phyloP scores from a whole-genome alignment of 75 land plant species.

The Ceratopteris richardii region DNA sequence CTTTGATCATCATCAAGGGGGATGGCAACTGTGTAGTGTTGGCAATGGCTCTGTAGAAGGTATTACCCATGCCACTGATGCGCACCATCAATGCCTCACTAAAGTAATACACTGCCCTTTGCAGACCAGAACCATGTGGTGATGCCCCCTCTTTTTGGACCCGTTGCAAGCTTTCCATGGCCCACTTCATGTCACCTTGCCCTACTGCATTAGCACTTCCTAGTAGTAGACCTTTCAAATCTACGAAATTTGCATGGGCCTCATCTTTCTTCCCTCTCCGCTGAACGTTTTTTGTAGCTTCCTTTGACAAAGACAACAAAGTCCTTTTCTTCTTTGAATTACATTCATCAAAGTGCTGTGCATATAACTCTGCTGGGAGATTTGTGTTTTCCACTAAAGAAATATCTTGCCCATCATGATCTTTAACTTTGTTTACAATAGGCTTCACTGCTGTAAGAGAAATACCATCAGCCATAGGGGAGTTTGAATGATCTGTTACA shows the following conservation, averaged over 20 bases:
- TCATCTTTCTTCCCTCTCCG: no score
- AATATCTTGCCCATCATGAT: no score
- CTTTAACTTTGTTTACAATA: no score
- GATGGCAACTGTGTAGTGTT: slow-evolving; percentile 21
- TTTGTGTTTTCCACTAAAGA: no score
- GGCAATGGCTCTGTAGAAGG: slow-evolving; percentile 30
- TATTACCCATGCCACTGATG: slow-evolving; percentile 58
- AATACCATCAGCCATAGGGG: no score
- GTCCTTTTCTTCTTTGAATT: no score
- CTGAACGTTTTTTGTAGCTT: no score
- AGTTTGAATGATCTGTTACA: no score
- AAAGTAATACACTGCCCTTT: slow-evolving; percentile 57
- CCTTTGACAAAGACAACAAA: no score
- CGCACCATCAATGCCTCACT: slow-evolving; percentile 76
- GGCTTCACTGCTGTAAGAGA: no score
- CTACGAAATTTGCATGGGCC: slow-evolving; percentile 10
- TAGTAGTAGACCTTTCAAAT: slow-evolving; percentile 40
- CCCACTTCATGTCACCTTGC: slow-evolving; percentile 35
- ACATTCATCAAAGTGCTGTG: no score
- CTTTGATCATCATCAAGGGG: slow-evolving; percentile 57
- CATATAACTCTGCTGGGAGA: no score
- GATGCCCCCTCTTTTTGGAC: slow-evolving; percentile 46
- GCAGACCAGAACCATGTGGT: slow-evolving; percentile 49
- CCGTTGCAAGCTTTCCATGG: slow-evolving; percentile 42
- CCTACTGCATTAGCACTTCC: slow-evolving; percentile 64